These are phyloP conservation scores for Apiospora aurea DNA, from an alignment of 2,329 filamentous ascomycete genomes.

Conservation along the genomic window DNA sequence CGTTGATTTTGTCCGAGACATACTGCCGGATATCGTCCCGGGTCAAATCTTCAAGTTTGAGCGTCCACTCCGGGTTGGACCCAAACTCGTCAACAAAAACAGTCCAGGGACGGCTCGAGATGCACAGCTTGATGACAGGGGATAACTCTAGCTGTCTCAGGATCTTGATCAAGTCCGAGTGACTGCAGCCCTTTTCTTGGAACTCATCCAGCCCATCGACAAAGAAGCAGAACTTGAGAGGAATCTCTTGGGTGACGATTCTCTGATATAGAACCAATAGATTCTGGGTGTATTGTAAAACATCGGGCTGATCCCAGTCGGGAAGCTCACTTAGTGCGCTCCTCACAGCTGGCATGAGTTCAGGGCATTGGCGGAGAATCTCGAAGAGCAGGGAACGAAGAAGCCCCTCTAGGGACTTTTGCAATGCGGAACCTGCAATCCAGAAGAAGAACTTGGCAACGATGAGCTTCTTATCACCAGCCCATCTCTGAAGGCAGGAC, in stretches of 20 bases:
- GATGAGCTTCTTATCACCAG: constrained; percentile 23
- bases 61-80: background rate
- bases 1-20: background rate
- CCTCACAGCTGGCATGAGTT: constrained; percentile 4
- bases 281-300: background rate
- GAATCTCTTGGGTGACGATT: background rate
- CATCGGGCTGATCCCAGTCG: background rate
- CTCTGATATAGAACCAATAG: background rate
- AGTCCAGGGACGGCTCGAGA: constrained; percentile 20
- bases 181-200: background rate
- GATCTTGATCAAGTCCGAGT: background rate
- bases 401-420: constrained; percentile 29
- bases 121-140: background rate
- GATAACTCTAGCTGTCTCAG: background rate
- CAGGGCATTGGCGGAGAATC: constrained; percentile 21
- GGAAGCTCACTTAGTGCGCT: background rate
- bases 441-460: constrained; percentile 28
- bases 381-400: constrained; percentile 24
- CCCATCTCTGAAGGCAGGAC: constrained; percentile 7
- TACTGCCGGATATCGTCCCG: background rate
- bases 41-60: constrained; percentile 11
- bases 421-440: constrained; percentile 22
- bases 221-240: constrained; percentile 22
- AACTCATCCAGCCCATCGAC: constrained; percentile 27
- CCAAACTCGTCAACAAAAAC: background rate